Percentiles rank a stretch among this genome's conserved stretches.
Evolutionary conservation across 2,329 filamentous ascomycete species (phyloP).

Genomic region (Fusarium staphyleae): DNA sequence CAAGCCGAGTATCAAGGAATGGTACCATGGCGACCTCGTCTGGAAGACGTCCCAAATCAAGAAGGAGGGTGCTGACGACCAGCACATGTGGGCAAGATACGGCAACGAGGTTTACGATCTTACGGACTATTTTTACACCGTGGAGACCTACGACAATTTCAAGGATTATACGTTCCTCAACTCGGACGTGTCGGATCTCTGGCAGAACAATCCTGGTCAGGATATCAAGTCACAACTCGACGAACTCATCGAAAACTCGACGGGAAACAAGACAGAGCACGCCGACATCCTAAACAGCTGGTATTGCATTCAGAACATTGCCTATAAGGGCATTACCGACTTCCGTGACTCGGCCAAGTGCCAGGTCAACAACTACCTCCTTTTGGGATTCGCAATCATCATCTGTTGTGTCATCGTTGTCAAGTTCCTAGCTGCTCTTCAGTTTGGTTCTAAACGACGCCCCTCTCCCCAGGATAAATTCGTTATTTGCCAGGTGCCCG

Average conservation of each 20-base stretch:
- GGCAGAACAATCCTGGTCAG: constrained; percentile 77
- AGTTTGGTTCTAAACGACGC: constrained; percentile 89
- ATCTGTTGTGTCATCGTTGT: constrained; percentile 79
- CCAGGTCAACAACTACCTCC: constrained; percentile 88
- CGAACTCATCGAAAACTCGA: constrained; percentile 55
- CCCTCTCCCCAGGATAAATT: constrained; percentile 96
- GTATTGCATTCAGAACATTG: constrained; percentile 82
- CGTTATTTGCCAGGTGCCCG: constrained; percentile 96
- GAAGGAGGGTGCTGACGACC: constrained; percentile 69
- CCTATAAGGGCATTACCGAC: constrained; percentile 83
- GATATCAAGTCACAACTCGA: constrained; percentile 77
- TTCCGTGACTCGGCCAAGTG: constrained; percentile 81
- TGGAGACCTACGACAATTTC: constrained; percentile 62
- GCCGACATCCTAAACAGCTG: constrained; percentile 68
- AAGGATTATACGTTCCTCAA: constrained; percentile 77
- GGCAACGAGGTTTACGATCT: constrained; percentile 83
- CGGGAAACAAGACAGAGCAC: constrained; percentile 59
- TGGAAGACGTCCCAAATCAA: constrained; percentile 67
- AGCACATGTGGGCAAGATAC: constrained; percentile 82
- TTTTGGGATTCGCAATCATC: constrained; percentile 86
- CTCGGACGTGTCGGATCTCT: constrained; percentile 67
- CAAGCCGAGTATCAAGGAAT: constrained; percentile 80
- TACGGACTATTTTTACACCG: constrained; percentile 88
- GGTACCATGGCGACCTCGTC: constrained; percentile 87
- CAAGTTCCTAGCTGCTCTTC: constrained; percentile 93